Conservation (phyloP, 176 grass and related monocot genomes). For the Oryza australiensis region DNA sequence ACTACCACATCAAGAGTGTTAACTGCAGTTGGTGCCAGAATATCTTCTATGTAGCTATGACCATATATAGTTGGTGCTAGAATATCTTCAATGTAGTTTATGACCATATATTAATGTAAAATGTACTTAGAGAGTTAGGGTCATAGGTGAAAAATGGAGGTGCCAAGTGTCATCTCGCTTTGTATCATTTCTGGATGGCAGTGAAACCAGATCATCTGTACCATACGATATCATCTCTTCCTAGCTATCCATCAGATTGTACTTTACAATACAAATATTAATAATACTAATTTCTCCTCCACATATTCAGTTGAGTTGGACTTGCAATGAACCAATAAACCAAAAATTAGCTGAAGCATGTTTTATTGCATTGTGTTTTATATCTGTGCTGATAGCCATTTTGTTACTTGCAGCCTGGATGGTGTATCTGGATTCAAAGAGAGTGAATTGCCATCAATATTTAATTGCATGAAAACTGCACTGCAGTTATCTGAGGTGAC, state of each 20-base stretch:
- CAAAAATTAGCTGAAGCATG: not conserved
- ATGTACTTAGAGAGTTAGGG: not conserved
- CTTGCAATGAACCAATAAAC: not conserved
- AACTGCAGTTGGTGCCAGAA: not conserved
- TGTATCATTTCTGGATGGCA: no score
- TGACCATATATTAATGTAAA: not conserved
- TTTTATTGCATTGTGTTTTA: no score
- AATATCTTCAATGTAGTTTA: no score
- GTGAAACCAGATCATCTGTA: no score
- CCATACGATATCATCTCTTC: not conserved
- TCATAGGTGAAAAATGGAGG: not conserved
- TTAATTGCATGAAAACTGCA: conserved; percentile 62
- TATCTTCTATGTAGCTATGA: not conserved
- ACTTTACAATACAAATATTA: not conserved
- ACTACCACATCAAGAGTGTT: not conserved
- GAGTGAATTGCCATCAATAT: conserved; percentile 64
- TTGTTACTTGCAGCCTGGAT: conserved; percentile 48
- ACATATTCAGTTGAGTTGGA: not conserved
- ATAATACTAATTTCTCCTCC: not conserved
- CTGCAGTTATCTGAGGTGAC: conserved; percentile 56
- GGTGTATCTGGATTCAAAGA: conserved; percentile 50
- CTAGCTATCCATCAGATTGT: no score
- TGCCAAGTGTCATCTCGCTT: not conserved
- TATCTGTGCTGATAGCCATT: not conserved
- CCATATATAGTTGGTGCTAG: no score